Evolutionary conservation across 208 protist species (phyloP).

Genomic region (Endotrypanum monterogeii): DNA sequence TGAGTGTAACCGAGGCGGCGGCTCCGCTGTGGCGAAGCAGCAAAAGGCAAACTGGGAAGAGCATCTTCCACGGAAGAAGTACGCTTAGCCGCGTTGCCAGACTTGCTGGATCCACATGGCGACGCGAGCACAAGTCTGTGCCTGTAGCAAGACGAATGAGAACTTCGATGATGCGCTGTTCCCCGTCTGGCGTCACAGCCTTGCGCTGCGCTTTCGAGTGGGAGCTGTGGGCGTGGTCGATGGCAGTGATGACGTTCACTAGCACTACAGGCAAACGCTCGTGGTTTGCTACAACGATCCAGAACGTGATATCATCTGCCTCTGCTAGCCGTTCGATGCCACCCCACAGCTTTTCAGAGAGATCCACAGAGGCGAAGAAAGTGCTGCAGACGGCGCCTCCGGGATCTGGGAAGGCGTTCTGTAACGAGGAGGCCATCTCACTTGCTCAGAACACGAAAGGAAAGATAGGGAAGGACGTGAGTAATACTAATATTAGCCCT

Average conservation of each 20-base stretch:
- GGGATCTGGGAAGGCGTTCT: constrained; percentile 53
- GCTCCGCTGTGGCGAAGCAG: constrained; percentile 58
- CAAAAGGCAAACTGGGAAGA: constrained; percentile 52
- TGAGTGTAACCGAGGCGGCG: constrained; percentile 62
- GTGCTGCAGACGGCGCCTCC: constrained; percentile 52
- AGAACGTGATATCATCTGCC: constrained; percentile 82
- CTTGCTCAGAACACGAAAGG: background rate
- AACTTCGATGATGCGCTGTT: constrained; percentile 45
- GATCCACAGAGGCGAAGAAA: constrained; percentile 71
- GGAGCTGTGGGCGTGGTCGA: constrained; percentile 79
- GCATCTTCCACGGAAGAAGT: constrained; percentile 51
- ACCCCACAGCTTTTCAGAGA: constrained; percentile 70
- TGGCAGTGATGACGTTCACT: constrained; percentile 44
- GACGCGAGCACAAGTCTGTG: constrained; percentile 41
- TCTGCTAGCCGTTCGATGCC: constrained; percentile 52
- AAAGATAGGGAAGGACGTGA: background rate
- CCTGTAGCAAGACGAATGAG: constrained; percentile 60
- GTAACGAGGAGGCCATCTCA: constrained; percentile 20
- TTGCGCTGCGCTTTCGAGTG: constrained; percentile 32
- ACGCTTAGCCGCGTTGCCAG: constrained; percentile 44
- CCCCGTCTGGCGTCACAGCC: constrained; percentile 37
- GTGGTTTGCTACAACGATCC: constrained; percentile 78
- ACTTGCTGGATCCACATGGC: constrained; percentile 36
- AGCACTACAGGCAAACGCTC: constrained; percentile 43
- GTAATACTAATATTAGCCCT: background rate